These are phyloP conservation scores for Candolleomyces eurysporus DNA, from an alignment of 768 basidiomycete genomes.

Conservation along the genomic window DNA sequence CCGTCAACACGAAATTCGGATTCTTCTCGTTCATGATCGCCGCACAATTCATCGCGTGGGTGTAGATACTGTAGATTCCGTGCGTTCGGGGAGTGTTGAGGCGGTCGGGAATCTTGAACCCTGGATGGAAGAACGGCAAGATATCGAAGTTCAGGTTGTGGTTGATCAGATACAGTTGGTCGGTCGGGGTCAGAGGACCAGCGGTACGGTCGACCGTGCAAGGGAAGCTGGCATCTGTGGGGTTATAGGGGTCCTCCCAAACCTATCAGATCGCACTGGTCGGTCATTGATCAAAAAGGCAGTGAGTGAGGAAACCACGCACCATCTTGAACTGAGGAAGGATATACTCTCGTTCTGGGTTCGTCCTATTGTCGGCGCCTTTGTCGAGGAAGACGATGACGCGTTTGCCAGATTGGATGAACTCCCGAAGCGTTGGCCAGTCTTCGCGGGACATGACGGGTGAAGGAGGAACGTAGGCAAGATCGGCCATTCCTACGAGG, in stretches of 20 bases:
- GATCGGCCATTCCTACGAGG: constrained; percentile 30
- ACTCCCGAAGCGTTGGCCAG: constrained; percentile 62
- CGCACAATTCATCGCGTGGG: constrained; percentile 7
- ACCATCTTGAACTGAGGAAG: constrained; percentile 59
- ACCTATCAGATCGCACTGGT: constrained; percentile 25
- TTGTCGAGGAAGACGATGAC: constrained; percentile 62
- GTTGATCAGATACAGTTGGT: constrained; percentile 57
- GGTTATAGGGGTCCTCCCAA: constrained; percentile 55
- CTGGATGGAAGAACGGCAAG: constrained; percentile 15
- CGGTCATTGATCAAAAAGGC: neutral
- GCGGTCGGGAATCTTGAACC: constrained; percentile 6
- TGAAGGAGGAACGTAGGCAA: constrained; percentile 51
- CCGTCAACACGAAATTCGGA: constrained; percentile 48
- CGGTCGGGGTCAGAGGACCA: constrained; percentile 42
- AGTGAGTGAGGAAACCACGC: constrained; percentile 1
- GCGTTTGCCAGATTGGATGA: constrained; percentile 56
- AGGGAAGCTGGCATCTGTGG: constrained; percentile 48
- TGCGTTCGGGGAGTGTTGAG: constrained; percentile 5
- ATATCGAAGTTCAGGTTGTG: constrained; percentile 40
- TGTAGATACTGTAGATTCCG: constrained; percentile 3
- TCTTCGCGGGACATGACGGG: constrained; percentile 39
- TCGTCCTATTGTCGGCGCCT: constrained; percentile 32
- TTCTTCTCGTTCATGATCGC: constrained; percentile 8
- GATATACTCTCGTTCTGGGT: constrained; percentile 41
- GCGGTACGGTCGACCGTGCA: constrained; percentile 51